Conservation (phyloP, 73 alveolate genomes). For the Blepharisma stoltei region DNA sequence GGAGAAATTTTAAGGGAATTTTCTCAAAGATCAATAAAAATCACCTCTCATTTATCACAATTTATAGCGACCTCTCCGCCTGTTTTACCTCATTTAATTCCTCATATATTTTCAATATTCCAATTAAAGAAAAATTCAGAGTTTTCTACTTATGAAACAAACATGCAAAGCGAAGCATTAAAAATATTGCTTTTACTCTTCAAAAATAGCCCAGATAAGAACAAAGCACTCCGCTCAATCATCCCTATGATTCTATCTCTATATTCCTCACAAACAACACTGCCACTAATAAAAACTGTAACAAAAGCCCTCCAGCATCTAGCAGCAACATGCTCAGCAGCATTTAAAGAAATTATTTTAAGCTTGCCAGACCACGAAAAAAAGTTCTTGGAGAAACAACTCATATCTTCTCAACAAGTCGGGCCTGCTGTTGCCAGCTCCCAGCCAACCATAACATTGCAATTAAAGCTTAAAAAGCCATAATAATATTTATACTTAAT, state of each 20-base stretch:
- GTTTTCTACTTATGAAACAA: background rate
- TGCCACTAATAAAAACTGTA: background rate
- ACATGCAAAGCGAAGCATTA: background rate
- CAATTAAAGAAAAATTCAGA: background rate
- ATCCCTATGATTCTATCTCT: conserved; percentile 7
- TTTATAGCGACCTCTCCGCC: background rate
- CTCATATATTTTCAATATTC: background rate
- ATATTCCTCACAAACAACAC: background rate
- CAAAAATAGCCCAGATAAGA: background rate
- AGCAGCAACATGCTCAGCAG: background rate
- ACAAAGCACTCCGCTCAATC: background rate
- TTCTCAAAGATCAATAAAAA: background rate
- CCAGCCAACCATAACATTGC: conserved; percentile 23
- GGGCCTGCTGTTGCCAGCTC: background rate
- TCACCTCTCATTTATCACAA: background rate
- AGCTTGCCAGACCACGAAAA: conserved; percentile 8
- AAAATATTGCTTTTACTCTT: background rate
- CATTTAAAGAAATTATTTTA: background rate
- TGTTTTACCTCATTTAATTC: background rate
- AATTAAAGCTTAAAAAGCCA: background rate
- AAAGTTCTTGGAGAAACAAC: conserved; percentile 11
- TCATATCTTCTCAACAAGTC: background rate
- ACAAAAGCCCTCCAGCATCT: background rate
- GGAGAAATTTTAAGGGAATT: background rate
- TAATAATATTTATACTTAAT: background rate